Percentiles rank a stretch among this genome's conserved stretches.
phyloP scores from a whole-genome alignment of 441 rosid genomes.

The Croton laevigatus region DNA sequence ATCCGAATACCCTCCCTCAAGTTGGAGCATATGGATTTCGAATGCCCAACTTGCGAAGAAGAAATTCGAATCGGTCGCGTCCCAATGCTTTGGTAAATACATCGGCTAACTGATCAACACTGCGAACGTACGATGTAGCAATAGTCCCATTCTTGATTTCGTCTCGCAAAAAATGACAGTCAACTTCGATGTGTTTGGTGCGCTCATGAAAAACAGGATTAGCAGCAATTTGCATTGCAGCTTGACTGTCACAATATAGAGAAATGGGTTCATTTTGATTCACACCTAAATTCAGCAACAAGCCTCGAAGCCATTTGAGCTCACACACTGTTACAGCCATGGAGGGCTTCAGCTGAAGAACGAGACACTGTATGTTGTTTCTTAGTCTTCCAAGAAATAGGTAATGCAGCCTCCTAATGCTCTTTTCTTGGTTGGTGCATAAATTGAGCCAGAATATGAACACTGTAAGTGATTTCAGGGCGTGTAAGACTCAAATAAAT shows the following conservation, averaged over 20 bases:
- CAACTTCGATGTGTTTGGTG: no score
- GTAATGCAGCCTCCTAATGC: background rate
- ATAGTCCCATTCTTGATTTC: background rate
- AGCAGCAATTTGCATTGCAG: no score
- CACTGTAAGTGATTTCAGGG: background rate
- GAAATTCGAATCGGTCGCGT: background rate
- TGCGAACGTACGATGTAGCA: background rate
- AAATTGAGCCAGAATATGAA: background rate
- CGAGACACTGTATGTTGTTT: no score
- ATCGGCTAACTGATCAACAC: background rate
- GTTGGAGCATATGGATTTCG: conserved; percentile 5
- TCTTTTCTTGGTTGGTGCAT: background rate
- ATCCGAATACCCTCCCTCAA: conserved; percentile 8
- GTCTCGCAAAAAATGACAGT: no score
- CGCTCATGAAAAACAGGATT: no score
- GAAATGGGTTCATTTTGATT: background rate
- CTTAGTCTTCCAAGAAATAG: background rate
- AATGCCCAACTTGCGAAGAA: conserved; percentile 10
- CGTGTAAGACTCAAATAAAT: background rate
- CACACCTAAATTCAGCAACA: background rate
- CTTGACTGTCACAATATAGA: background rate
- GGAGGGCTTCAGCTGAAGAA: background rate
- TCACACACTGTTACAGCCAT: background rate
- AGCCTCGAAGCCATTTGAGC: background rate
- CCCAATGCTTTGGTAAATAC: conserved; percentile 4